Base-by-base conservation (phyloP, 345 rosid species). In the Acer yangbiense region DNA sequence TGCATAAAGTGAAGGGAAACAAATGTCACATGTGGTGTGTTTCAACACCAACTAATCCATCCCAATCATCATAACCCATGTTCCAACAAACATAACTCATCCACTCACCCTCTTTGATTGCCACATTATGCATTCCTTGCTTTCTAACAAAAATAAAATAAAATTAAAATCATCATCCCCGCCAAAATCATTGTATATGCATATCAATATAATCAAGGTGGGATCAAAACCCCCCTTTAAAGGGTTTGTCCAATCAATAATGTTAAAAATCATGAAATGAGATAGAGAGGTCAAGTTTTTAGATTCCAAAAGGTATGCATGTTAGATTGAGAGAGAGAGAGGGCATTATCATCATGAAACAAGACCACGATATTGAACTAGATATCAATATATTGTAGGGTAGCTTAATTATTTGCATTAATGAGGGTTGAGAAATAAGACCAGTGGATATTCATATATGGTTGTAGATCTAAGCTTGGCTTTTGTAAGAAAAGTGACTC, bases 21-120 rank as follows among this genome's bases (percentile, higher is more conserved):
- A 61, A 78, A 81, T 76, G 84, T 80, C 55, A 61, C 80, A 81
- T 76, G 84, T 80, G 86, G 21, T 9, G 11, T 80, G 81, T 79
- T 65, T 76, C 32, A 29, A 29, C 57, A 77, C 61, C 77, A 80
- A 76, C 83, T 14, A 66, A 75, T 64, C 55, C 1, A 70, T 74
- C 74, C 57, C 70, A 58, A 77, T 74, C 83, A 74, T 73, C 17
- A 29, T 13, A 54, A 58, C 62, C 76, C 83, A 79, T 69, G 69
- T 80, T 80, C 69, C 71, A 65, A 62, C 79, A 43, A 54, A 80
- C 77, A n/a, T 35, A 14, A 43, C 72, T 78, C 74, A 39, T 75
- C 32, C 69, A 74, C 61, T 72, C 52, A 57, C 67, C 48, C 41
- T 44, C 64, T 55, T 71, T 76, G 75, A 84, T 81, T 84, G 78